phyloP scores from a whole-genome alignment of 345 rosid genomes.

The Toxicodendron radicans region DNA sequence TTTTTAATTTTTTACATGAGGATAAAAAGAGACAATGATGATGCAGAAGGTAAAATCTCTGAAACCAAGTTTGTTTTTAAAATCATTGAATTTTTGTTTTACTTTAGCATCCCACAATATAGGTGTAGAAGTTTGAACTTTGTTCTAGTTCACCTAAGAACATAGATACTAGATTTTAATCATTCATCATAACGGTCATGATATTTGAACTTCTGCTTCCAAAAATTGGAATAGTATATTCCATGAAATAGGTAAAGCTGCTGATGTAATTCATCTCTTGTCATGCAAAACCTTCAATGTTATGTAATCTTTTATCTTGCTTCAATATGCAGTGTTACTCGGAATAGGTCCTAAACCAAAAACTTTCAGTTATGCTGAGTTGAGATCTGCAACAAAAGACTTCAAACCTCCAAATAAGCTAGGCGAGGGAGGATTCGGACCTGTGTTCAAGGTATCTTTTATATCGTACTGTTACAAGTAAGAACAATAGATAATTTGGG shows the following conservation, averaged over 20 bases:
- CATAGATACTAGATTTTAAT: too few species aligned
- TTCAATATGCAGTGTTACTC: conserved; percentile 27
- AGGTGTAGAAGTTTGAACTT: too few species aligned
- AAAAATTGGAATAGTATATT: too few species aligned
- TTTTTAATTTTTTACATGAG: not conserved
- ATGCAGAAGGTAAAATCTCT: conserved; percentile 24
- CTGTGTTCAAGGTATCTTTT: too few species aligned
- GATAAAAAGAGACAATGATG: not conserved
- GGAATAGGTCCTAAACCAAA: too few species aligned
- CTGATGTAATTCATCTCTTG: not conserved
- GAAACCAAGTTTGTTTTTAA: not conserved
- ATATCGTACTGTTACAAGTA: too few species aligned
- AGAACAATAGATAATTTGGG: not conserved
- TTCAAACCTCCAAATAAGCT: too few species aligned
- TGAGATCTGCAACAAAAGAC: too few species aligned
- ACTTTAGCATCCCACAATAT: not conserved
- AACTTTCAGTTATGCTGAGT: too few species aligned
- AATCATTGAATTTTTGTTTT: not conserved
- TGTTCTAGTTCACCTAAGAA: too few species aligned
- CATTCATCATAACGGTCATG: not conserved
- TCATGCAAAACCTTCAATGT: not conserved
- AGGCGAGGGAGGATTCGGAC: too few species aligned
- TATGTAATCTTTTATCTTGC: not conserved
- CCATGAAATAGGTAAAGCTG: not conserved
- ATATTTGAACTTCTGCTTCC: too few species aligned